phyloP scores from a whole-genome alignment of 495 filamentous ascomycete species.

The Podospora comata region DNA sequence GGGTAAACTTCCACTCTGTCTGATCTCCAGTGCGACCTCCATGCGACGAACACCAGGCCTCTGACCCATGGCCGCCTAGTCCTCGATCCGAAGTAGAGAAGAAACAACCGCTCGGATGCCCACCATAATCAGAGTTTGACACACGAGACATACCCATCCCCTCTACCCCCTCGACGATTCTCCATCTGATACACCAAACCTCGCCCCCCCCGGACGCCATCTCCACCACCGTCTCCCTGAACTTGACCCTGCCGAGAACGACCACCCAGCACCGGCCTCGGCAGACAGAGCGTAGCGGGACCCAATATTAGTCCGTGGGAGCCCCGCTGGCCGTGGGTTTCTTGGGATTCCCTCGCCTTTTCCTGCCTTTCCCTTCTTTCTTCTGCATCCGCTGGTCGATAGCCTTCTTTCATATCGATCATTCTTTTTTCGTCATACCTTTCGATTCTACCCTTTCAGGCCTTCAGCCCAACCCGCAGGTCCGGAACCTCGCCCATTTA shows the following conservation, averaged over 20 bases:
- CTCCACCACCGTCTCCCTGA: conserved; percentile 10
- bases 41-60: conserved; percentile 32
- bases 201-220: conserved; percentile 26
- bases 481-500: conserved; percentile 43
- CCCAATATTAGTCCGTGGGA: conserved; percentile 43
- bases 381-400: conserved; percentile 45
- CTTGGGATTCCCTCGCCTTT: conserved; percentile 28
- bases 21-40: conserved; percentile 42
- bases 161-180: conserved; percentile 25
- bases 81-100: conserved; percentile 17
- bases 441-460: conserved; percentile 19
- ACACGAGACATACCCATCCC: conserved; percentile 36
- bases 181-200: conserved; percentile 42
- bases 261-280: conserved; percentile 10
- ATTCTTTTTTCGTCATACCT: conserved; percentile 23
- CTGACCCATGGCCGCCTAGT: conserved; percentile 23
- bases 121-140: conserved; percentile 38
- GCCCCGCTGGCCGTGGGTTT: conserved; percentile 32
- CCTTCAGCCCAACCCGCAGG: conserved; percentile 34
- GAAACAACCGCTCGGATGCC: conserved; percentile 45
- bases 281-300: conserved; percentile 9
- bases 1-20: conserved; percentile 35
- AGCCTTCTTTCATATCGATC: conserved; percentile 47
- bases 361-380: conserved; percentile 32
- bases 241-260: conserved; percentile 16